Base-by-base conservation (phyloP, 345 rosid genomes). In the Salix viminalis region DNA sequence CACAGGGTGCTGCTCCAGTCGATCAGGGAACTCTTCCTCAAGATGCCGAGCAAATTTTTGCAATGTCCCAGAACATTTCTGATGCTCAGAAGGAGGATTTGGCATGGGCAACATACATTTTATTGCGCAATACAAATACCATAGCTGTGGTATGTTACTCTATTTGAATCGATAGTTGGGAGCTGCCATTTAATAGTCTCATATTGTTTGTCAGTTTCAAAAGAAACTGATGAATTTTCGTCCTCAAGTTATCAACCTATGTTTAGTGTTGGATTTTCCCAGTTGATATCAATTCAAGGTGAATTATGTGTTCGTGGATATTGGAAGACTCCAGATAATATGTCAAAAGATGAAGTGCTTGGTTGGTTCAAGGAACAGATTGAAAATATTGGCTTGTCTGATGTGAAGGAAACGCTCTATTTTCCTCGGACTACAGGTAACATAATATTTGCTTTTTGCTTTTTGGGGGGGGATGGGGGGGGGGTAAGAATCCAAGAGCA, bases 31-130 rank as follows among this genome's bases (percentile, higher is more conserved):
- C 83, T 39, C 83, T 91, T 24, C 97, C 97, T 11, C 87, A 85
- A 82, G 91, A 82, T 7, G 81, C 86, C 23, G 88, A 92, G 72
- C 97, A 91, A 82, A 81, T 94, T 42, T 91, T 94, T 77, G 69
- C 89, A 21, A 83, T 89, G 88, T 91, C 97, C 6, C 84, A 86
- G 28, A 76, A 78, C 67, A 75, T 90, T 23, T 75, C 86, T 6
- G 86, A 84, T 75, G 64, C 81, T 37, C 72, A 77, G 77, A 90
- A 89, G 82, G 96, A 91, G 82, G 89, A 88, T 78, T 83, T 95
- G 82, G 99, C 99, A 52, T 95, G 99, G 99, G 90, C 91, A 24
- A 90, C 92, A 0, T 91, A 91, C 72, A 90, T 90, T 83, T 83
- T 96, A 69, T 76, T 96, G 82, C 86, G 94, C 68, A 96, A 96